Percentiles rank a stretch among this genome's conserved stretches.
These are phyloP conservation scores for Aspergillus felis DNA, from an alignment of 2,329 filamentous ascomycete genomes.

Conservation along the genomic window DNA sequence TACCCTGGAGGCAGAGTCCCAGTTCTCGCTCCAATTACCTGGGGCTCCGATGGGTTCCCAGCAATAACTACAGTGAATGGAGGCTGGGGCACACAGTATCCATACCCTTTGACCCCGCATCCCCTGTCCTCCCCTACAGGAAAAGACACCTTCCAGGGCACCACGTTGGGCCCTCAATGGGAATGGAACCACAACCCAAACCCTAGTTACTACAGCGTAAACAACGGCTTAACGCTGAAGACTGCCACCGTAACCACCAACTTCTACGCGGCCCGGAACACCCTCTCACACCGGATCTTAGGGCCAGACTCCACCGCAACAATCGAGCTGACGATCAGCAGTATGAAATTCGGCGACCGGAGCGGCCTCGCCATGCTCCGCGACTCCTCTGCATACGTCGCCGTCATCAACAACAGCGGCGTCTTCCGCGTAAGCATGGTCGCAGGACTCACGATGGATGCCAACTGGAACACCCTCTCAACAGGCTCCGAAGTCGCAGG, in stretches of 20 bases:
- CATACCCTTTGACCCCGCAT: slow-evolving; percentile 29
- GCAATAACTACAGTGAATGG: slow-evolving; percentile 41
- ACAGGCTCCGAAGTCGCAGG: slow-evolving; percentile 27
- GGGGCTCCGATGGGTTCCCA: slow-evolving; percentile 52
- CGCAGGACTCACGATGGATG: slow-evolving; percentile 36
- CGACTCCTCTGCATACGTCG: slow-evolving; percentile 52
- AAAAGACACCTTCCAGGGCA: slow-evolving; percentile 46
- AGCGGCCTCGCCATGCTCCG: slow-evolving; percentile 53
- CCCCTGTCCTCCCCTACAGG: slow-evolving; percentile 30
- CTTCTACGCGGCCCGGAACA: slow-evolving; percentile 42
- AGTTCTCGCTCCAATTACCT: slow-evolving; percentile 53
- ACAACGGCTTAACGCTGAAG: slow-evolving; percentile 44
- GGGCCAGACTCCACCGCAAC: slow-evolving; percentile 46
- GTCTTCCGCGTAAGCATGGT: slow-evolving; percentile 30
- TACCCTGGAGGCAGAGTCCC: slow-evolving; percentile 58
- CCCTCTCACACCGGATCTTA: slow-evolving; percentile 40
- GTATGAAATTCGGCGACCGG: slow-evolving; percentile 51
- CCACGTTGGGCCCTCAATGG: slow-evolving; percentile 45
- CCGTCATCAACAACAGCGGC: slow-evolving; percentile 40
- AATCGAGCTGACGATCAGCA: slow-evolving; percentile 47
- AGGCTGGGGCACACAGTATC: slow-evolving; percentile 43
- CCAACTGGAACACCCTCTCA: slow-evolving; percentile 29
- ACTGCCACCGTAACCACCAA: slow-evolving; percentile 53
- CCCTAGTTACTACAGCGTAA: slow-evolving; percentile 42
- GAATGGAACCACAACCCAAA: slow-evolving; percentile 64